Percentiles rank a stretch among this genome's conserved stretches.
Evolutionary conservation across 164 flowering plant species (phyloP).

Genomic region (Magnolia officinalis): DNA sequence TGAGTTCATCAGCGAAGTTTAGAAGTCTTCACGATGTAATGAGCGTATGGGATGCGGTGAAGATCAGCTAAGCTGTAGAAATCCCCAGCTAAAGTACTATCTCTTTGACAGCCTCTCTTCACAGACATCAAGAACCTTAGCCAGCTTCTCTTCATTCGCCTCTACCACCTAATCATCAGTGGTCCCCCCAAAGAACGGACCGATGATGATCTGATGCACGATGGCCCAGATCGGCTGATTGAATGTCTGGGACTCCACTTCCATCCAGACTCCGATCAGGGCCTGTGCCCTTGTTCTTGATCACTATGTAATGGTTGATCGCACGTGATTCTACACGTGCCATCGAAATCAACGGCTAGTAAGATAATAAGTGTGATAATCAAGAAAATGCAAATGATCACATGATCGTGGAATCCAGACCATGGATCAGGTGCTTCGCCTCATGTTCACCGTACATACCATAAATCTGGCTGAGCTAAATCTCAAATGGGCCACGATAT

Average conservation of each 20-base stretch:
- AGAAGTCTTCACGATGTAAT: constrained; percentile 49
- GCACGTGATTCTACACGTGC: constrained; percentile 11
- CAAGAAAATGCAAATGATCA: no score
- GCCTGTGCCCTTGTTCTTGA: constrained; percentile 10
- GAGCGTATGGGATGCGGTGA: constrained; percentile 40
- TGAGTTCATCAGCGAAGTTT: constrained; percentile 29
- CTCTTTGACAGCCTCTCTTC: constrained; percentile 12
- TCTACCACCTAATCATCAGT: constrained; percentile 5
- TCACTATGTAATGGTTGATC: constrained; percentile 2
- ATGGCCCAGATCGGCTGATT: constrained; percentile 3
- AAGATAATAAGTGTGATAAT: no score
- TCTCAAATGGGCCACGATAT: no score
- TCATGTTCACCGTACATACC: no score
- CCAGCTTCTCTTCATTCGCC: constrained; percentile 1
- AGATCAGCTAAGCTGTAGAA: constrained; percentile 52
- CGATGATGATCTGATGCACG: background rate
- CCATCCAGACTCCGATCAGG: constrained; percentile 12
- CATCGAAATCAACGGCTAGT: no score
- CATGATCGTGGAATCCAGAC: no score
- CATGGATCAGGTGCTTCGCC: no score
- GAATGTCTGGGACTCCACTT: constrained; percentile 13
- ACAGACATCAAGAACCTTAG: constrained; percentile 13
- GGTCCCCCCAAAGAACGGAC: background rate
- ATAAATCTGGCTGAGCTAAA: no score
- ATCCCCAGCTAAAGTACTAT: constrained; percentile 34